A percentile compares a stretch with the other conserved stretches of the same genome.
phyloP scores from a whole-genome alignment of 345 rosid species.

The Corymbia maculata region DNA sequence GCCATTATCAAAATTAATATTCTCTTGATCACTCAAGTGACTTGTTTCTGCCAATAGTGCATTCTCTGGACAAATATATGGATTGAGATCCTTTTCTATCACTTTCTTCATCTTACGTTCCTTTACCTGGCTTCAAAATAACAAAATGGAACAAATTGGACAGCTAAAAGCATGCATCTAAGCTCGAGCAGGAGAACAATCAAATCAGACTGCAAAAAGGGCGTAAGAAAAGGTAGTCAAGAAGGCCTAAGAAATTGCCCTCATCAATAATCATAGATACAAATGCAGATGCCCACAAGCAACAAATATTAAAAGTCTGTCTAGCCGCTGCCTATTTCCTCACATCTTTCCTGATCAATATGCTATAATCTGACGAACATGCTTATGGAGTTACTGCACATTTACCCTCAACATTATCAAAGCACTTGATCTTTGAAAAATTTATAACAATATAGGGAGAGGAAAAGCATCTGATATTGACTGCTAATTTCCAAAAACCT shows the following conservation, averaged over 20 bases:
- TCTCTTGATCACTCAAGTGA: conserved; percentile 22
- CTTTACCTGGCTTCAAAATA: conserved; percentile 30
- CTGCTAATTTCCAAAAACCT: not conserved
- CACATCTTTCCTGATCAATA: not conserved
- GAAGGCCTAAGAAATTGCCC: not conserved
- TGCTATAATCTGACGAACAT: not conserved
- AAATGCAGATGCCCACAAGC: not conserved
- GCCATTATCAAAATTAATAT: conserved; percentile 20
- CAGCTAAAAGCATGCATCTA: not conserved
- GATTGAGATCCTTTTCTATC: conserved; percentile 24
- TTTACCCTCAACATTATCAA: not conserved
- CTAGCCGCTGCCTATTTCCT: not conserved
- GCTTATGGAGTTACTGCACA: not conserved
- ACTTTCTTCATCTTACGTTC: conserved; percentile 38
- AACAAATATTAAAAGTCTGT: not conserved
- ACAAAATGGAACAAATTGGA: not conserved
- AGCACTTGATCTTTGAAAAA: not conserved
- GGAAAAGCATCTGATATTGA: not conserved
- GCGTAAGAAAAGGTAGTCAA: not conserved
- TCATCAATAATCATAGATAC: not conserved
- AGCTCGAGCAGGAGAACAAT: not conserved
- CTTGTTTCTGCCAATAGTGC: conserved; percentile 45
- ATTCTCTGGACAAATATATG: conserved; percentile 40
- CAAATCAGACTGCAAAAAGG: not conserved
- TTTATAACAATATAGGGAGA: not conserved